Base-by-base conservation (phyloP, 306 rosid species). In the Malus fusca region DNA sequence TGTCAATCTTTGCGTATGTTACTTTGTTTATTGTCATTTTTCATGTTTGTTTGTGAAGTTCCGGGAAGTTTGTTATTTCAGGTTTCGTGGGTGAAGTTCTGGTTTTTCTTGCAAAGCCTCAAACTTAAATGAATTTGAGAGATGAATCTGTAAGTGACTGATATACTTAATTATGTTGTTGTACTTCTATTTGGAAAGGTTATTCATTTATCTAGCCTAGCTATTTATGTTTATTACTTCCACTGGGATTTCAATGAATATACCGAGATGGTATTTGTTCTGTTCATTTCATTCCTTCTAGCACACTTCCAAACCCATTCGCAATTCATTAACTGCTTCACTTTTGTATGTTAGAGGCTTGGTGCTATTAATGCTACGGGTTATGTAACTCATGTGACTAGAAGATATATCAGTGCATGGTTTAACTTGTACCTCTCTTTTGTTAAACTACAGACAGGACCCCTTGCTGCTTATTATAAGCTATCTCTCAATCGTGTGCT, bases 391-490 rank as follows among this genome's bases (percentile, higher is more conserved):
- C 1, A 48, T 48, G 7, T 48, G 17, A 48, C 19, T 4, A 48
- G 25, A 15, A 17, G 19, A 12, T 4, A 71, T 33, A 48, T 31
- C 11, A 56, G 22, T 31, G 51, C 4, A 13, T 58, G 48, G 31
- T 30, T 14, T 71, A 40, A 66, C 46, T 62, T 33, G n/a, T 35
- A 2, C 8, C 68, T 75, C 71, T 78, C 71, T 55, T 55, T 76
- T 51, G n/a, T 80, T 82, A 51, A 76, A 85, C 75, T 79, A 69
- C 84, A 94, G 97, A 67, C 87, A 7, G 97, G 97, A 78, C 97
- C 99, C 4, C 87, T 95, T 73, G 99, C 96, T 64, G 97, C 97
- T 76, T 92, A 95, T 82, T 95, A 89, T 80, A 95, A 95, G 85
- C 90, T 95, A n/a, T 93, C 99, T 63, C 96, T 92, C n/a, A 85